A percentile compares a stretch with the other conserved stretches of the same genome.
phyloP scores from a whole-genome alignment of 805 yeast genomes.

The Saturnispora quitensis region DNA sequence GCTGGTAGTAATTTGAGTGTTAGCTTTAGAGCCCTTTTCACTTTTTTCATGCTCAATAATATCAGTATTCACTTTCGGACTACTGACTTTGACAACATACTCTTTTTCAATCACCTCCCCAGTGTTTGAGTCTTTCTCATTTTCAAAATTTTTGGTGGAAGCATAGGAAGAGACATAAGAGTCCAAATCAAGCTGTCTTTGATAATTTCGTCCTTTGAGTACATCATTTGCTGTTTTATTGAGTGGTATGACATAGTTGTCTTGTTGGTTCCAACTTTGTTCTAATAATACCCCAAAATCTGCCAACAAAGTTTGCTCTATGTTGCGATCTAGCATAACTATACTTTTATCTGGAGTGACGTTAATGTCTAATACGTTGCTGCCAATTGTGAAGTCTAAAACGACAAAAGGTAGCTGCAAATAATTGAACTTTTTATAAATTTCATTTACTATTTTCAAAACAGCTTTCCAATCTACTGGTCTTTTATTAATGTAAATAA shows the following conservation, averaged over 20 bases:
- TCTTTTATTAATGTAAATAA: constrained; percentile 61
- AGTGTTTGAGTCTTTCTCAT: constrained; percentile 6
- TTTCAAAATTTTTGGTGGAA: constrained; percentile 4
- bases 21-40: constrained; percentile 7
- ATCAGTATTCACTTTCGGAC: neutral
- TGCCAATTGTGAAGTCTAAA: constrained; percentile 46
- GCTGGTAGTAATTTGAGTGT: neutral
- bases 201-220: constrained; percentile 1
- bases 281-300: constrained; percentile 42
- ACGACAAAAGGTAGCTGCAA: constrained; percentile 67
- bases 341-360: constrained; percentile 87
- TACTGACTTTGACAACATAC: constrained; percentile 2
- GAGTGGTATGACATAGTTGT: constrained; percentile 9
- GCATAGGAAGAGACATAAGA: constrained; percentile 5
- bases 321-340: constrained; percentile 46
- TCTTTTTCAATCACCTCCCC: neutral
- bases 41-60: neutral
- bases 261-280: constrained; percentile 30
- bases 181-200: constrained; percentile 7
- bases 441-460: constrained; percentile 56
- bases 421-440: constrained; percentile 61
- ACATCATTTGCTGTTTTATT: constrained; percentile 3
- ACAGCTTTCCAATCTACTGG: constrained; percentile 58
- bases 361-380: constrained; percentile 63
- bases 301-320: constrained; percentile 51